Conservation (phyloP, 2,329 filamentous ascomycete genomes). For the Fusarium paranaense region DNA sequence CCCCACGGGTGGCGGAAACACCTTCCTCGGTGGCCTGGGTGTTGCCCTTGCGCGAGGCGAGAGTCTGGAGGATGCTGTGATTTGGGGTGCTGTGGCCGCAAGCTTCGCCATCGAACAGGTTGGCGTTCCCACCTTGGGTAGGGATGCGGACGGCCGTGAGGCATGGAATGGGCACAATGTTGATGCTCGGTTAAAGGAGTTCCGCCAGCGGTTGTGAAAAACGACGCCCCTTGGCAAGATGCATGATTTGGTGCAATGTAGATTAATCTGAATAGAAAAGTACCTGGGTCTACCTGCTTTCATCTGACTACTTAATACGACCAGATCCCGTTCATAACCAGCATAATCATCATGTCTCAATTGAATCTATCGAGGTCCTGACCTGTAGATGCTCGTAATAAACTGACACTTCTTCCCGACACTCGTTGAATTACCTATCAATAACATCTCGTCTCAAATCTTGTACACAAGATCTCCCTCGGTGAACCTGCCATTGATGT, state of each 20-base stretch:
- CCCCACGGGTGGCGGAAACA: conserved; percentile 93
- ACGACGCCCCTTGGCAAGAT: background rate
- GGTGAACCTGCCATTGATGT: conserved; percentile 58
- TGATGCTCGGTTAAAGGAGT: conserved; percentile 63
- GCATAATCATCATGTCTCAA: conserved; percentile 14
- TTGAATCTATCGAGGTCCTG: background rate
- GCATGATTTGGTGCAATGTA: conserved; percentile 11
- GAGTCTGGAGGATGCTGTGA: conserved; percentile 75
- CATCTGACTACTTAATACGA: conserved; percentile 14
- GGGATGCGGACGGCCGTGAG: conserved; percentile 60
- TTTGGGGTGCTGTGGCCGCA: conserved; percentile 84
- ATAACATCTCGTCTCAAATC: conserved; percentile 60
- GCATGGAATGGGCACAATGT: conserved; percentile 72
- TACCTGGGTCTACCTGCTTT: conserved; percentile 12
- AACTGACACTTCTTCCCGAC: conserved; percentile 12
- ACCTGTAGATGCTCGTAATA: conserved; percentile 1
- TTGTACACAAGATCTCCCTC: conserved; percentile 77
- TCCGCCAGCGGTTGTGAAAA: conserved; percentile 55
- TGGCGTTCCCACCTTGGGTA: conserved; percentile 75
- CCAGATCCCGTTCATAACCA: background rate
- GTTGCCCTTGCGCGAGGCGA: conserved; percentile 71
- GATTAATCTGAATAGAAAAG: conserved; percentile 25
- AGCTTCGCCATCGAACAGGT: conserved; percentile 96
- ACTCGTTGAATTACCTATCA: conserved; percentile 10
- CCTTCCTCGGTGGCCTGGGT: conserved; percentile 76